Conservation (phyloP, 257 asterid genomes). For the Paraleonurus japonicus region DNA sequence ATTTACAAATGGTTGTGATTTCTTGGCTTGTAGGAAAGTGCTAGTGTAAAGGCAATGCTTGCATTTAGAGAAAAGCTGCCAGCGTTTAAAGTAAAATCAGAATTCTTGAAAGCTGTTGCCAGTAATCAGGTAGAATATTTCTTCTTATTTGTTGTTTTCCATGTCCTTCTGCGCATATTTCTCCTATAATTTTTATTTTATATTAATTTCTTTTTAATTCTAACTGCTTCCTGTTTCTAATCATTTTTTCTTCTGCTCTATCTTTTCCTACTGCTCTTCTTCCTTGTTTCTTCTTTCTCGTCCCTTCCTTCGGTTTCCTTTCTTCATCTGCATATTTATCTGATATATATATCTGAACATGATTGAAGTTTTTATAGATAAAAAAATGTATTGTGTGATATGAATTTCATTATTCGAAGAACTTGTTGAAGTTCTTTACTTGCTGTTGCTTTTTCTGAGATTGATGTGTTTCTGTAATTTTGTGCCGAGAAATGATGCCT, state of each 20-base stretch:
- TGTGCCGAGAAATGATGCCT: slow-evolving; percentile 7
- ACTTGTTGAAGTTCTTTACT: background rate
- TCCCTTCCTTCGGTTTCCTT: background rate
- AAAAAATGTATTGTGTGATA: background rate
- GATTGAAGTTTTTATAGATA: background rate
- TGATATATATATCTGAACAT: background rate
- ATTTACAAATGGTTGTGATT: slow-evolving; percentile 22
- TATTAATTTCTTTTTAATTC: background rate
- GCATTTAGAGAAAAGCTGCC: slow-evolving; percentile 87
- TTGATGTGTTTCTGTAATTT: background rate
- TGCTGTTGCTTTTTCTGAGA: slow-evolving; percentile 3
- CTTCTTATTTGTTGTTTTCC: background rate
- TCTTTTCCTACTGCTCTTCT: background rate
- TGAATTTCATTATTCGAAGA: background rate
- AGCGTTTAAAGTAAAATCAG: slow-evolving; percentile 72
- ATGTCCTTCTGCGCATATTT: background rate
- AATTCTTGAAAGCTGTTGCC: slow-evolving; percentile 80
- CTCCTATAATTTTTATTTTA: background rate
- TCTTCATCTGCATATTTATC: background rate
- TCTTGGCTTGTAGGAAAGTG: slow-evolving; percentile 54
- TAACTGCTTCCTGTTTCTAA: background rate
- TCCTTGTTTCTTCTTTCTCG: background rate
- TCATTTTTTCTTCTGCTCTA: background rate
- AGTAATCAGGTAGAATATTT: slow-evolving; percentile 62
- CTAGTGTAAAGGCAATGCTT: slow-evolving; percentile 65